Evolutionary conservation across 495 filamentous ascomycete genomes (phyloP), one percentile per base, ranked within the genome.

Genomic region (Annulohypoxylon nitens): DNA sequence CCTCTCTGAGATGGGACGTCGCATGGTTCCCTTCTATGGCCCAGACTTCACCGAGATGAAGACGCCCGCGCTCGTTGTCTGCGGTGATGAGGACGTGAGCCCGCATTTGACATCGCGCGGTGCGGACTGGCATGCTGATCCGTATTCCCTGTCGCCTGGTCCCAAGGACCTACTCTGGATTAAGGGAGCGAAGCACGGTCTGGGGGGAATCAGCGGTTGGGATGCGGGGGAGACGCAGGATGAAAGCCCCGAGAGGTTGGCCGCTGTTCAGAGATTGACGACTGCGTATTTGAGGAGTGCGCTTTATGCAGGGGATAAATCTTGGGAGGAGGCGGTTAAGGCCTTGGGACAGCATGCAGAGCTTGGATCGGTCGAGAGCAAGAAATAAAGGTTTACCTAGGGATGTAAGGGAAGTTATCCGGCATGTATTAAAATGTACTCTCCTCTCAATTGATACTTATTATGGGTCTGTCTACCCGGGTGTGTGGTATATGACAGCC

Each of bases 131-230:
- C 81, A 84, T 26, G 79, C 78, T 10, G 83, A 84, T 61, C 66
- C 76, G 26, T 85, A 84, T 68, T 33, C 60, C 11, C 71, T 73
- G 12, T 73, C 80, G 11, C 70, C 80, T 3, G 83, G 83, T 0
- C 75, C 78, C 0, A 84, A 83, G 72, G 77, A 76, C 12, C 55
- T 84, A 65, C 67, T 85, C 7, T 78, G 68, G 33, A 45, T 84
- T 10, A 76, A 78, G 18, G 80, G 79, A 0, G 82, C 60, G 2
- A 70, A 72, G 43, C 83, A 85, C 30, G 73, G 75, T 0, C 66
- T 85, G 14, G 83, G 83, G 1, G 83, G 82, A 1, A 74, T 85
- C 1, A 78, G 78, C 37, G 82, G 82, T 0, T 84, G 79, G 79
- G 82, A 84, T 62, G 73, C 77, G 7, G 58, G n/a, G 2, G 83